Percentiles rank a stretch among this genome's conserved stretches.
Conservation (phyloP, 306 rosid genomes). For the Crataegus laevigata region DNA sequence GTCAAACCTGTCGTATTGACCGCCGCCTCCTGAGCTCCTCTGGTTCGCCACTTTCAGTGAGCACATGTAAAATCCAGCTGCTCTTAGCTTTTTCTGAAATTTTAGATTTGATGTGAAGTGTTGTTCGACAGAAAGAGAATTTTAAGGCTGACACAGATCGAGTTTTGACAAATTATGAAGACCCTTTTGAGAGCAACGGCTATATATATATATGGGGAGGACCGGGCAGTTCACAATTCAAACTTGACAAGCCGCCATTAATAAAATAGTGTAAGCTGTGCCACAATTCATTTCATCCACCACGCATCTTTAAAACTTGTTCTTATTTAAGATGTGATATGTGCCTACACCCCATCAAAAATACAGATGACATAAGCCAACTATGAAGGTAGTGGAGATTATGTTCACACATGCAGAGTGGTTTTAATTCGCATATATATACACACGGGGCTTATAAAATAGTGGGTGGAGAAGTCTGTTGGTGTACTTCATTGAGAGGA, state of each 20-base stretch:
- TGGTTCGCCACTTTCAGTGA: conserved; percentile 53
- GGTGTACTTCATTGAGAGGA: not conserved
- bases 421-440: not conserved
- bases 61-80: conserved; percentile 27
- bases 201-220: conserved; percentile 5
- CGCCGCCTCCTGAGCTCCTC: conserved; percentile 21
- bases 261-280: conserved; percentile 1
- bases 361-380: not conserved
- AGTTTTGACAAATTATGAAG: conserved; percentile 8
- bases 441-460: not conserved
- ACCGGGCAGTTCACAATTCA: conserved; percentile 1
- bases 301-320: not conserved
- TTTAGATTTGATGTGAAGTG: not conserved
- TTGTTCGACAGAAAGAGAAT: not conserved
- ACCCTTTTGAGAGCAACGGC: not conserved
- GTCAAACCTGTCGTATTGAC: conserved; percentile 16
- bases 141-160: conserved; percentile 4
- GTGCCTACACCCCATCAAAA: not conserved
- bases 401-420: not conserved
- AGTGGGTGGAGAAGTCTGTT: not conserved
- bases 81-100: not conserved
- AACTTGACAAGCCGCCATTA: conserved; percentile 15
- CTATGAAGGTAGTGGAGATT: not conserved
- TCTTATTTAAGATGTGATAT: not conserved
- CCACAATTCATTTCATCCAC: not conserved